Evolutionary conservation across 371 early-diverging fungal species (phyloP), one percentile per base, ranked within the genome.

Genomic region (Mortierella sp.): DNA sequence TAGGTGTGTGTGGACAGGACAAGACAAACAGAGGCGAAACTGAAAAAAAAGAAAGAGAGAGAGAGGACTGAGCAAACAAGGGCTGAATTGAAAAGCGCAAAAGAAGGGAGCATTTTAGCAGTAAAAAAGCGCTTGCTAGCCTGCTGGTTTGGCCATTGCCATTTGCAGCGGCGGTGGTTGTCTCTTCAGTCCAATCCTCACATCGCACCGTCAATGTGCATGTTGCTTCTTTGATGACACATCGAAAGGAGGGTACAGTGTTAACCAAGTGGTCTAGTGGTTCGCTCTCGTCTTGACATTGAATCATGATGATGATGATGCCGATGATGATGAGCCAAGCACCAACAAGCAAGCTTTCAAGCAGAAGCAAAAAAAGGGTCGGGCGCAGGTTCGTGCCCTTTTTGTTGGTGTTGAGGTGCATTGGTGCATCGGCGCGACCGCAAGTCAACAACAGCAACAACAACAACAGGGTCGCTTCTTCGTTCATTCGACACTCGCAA

Each of bases 371-470:
- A 37, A 37, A 34, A 10, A 24, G 67, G 40, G 67, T 67, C 24
- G 40, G 67, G 67, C 67, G 67, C 67, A 67, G 64, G 64, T 67
- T 19, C 40, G 67, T 67, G 67, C 67, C 11, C 11, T 67, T 8
- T 10, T 67, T 37, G 19, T 21, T 61, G 16, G 67, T 64, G 24
- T 34, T 24, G 24, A 14, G 61, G 67, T 37, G 40, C 40, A 37
- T 37, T 67, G 67, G 40, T 37, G 37, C 67, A 67, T 67, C 40
- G 67, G 43, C 24, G 19, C 37, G 21, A 67, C 34, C 8, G 31
- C 19, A 31, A 59, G 5, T 40, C 43, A 40, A 40, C 50, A 46
- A 46, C 13, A 46, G 46, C 3, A 46, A 46, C 46, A 46, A 6
- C 46, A 50, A 14, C 50, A 11, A 14, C 67, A 64, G 67, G 67